Percentiles rank a stretch among this genome's conserved stretches.
Conservation (phyloP, 345 rosid species). For the Citrus trifoliata region DNA sequence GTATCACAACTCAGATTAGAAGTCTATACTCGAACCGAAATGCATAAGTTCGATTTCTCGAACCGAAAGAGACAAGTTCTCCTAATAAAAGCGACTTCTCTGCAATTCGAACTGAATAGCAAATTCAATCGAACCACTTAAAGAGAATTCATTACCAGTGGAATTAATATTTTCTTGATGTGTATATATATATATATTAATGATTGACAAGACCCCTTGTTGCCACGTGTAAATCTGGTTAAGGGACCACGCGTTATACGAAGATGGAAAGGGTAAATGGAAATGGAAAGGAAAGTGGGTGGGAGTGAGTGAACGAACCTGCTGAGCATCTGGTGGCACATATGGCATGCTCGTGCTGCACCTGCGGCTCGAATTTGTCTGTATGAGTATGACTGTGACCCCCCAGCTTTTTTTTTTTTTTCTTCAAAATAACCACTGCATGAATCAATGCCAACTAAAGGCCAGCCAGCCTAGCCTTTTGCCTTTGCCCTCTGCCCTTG, state of each 20-base stretch:
- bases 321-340: no score
- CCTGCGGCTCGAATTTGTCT: background rate
- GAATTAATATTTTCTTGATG: no score
- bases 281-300: background rate
- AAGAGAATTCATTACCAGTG: no score
- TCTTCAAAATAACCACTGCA: background rate
- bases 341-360: background rate
- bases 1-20: no score
- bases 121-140: no score
- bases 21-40: no score
- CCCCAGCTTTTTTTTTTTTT: background rate
- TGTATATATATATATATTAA: no score
- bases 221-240: constrained; percentile 15
- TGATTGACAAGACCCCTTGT: constrained; percentile 30
- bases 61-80: no score
- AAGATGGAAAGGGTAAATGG: background rate
- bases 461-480: background rate
- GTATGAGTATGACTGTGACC: background rate
- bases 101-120: no score
- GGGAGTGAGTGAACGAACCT: background rate
- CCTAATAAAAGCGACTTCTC: no score
- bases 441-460: background rate
- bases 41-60: no score
- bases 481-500: background rate
- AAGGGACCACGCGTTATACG: constrained; percentile 1